phyloP scores from a whole-genome alignment of 2,329 filamentous ascomycete genomes.

The Salinomyces thailandicus region DNA sequence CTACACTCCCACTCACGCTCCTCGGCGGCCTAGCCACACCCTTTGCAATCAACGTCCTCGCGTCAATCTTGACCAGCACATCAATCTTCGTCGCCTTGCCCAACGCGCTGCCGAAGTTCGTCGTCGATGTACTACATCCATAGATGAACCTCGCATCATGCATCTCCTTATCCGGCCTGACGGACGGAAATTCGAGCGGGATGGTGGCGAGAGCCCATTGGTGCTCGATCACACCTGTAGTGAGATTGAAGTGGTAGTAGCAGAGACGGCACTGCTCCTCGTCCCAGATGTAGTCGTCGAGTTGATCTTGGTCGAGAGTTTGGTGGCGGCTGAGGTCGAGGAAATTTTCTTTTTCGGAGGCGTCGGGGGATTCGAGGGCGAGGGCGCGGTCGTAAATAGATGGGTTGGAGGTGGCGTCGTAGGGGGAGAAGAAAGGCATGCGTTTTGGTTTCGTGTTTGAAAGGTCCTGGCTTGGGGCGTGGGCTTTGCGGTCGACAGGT shows the following conservation, averaged over 20 bases:
- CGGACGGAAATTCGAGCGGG: slow-evolving; percentile 57
- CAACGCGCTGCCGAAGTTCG: slow-evolving; percentile 49
- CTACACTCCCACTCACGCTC: slow-evolving; percentile 51
- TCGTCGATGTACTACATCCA: slow-evolving; percentile 51
- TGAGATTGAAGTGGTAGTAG: slow-evolving; percentile 53
- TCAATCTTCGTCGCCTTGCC: slow-evolving; percentile 59
- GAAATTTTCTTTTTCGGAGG: slow-evolving; percentile 19
- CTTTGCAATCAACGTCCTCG: slow-evolving; percentile 40
- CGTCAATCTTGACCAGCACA: slow-evolving; percentile 53
- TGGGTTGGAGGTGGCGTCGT: slow-evolving; percentile 26
- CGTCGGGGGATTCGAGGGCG: slow-evolving; percentile 16
- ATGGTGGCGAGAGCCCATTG: slow-evolving; percentile 57
- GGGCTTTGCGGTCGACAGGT: slow-evolving; percentile 26
- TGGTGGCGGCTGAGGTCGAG: slow-evolving; percentile 9
- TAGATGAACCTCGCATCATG: slow-evolving; percentile 50
- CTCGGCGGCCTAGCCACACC: slow-evolving; percentile 31
- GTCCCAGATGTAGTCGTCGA: slow-evolving; percentile 29
- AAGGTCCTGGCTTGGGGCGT: slow-evolving; percentile 3
- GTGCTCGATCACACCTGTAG: slow-evolving; percentile 38
- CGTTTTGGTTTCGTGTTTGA: slow-evolving; percentile 22
- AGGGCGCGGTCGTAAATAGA: slow-evolving; percentile 15
- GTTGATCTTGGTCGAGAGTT: slow-evolving; percentile 7
- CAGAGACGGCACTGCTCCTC: slow-evolving; percentile 60
- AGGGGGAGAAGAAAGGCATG: slow-evolving; percentile 39
- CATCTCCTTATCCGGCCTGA: slow-evolving; percentile 49